A percentile compares a stretch with the other conserved stretches of the same genome.
These are phyloP conservation scores for Quercus robur DNA, from an alignment of 306 rosid genomes.

Conservation along the genomic window DNA sequence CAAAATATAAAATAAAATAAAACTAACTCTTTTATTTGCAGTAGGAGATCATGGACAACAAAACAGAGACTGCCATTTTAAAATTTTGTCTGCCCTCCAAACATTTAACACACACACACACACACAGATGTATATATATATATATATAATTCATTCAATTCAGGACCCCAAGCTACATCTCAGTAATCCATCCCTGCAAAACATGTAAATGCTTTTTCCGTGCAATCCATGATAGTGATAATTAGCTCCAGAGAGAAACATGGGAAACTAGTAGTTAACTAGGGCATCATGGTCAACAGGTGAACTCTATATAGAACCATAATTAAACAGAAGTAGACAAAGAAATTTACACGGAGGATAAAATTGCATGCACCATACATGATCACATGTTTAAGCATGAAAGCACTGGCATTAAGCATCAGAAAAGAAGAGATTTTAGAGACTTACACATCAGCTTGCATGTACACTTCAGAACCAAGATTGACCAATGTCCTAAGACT, in stretches of 20 bases:
- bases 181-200: background rate
- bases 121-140: too few relatives aligned
- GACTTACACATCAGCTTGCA: slow-evolving; percentile 95
- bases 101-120: background rate
- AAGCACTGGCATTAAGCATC: background rate
- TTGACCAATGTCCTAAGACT: slow-evolving; percentile 81
- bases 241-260: slow-evolving; percentile 7
- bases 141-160: background rate
- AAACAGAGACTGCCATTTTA: background rate
- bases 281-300: background rate
- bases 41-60: background rate
- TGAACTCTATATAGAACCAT: background rate
- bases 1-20: background rate
- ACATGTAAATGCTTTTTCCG: background rate
- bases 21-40: background rate
- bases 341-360: background rate
- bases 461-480: slow-evolving; percentile 90
- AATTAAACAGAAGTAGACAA: background rate
- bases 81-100: background rate
- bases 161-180: background rate
- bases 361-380: background rate
- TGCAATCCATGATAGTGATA: background rate
- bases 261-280: background rate
- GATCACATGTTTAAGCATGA: background rate
- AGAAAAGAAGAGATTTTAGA: slow-evolving; percentile 4